A percentile compares a stretch with the other conserved stretches of the same genome.
Evolutionary conservation across 352 stramenopile genomes (phyloP).

Genomic region (Peronospora farinosa): DNA sequence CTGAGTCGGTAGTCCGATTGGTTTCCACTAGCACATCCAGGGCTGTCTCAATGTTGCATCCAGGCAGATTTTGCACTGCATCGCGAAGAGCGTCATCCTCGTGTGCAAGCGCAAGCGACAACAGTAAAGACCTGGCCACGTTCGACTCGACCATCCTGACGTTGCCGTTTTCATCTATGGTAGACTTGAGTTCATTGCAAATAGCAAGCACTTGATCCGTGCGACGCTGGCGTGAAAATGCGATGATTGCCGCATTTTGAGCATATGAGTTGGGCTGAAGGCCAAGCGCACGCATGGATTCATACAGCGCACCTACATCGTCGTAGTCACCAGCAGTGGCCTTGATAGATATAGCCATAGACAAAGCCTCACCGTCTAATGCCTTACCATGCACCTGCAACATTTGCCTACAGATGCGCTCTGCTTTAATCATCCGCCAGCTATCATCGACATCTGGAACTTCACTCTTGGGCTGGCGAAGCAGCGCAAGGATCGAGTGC

Average conservation of each 20-base stretch:
- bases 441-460: slow-evolving; percentile 2
- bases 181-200: slow-evolving; percentile 36
- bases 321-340: slow-evolving; percentile 62
- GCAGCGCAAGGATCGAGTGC: slow-evolving; percentile 40
- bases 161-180: slow-evolving; percentile 8
- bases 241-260: slow-evolving; percentile 63
- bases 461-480: slow-evolving; percentile 34
- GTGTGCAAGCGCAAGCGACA: slow-evolving; percentile 56
- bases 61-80: slow-evolving; percentile 38
- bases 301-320: slow-evolving; percentile 67
- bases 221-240: slow-evolving; percentile 53
- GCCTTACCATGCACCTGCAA: slow-evolving; percentile 41
- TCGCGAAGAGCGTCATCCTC: slow-evolving; percentile 38
- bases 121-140: slow-evolving; percentile 52
- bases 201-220: slow-evolving; percentile 56
- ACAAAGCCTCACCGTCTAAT: slow-evolving; percentile 63
- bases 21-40: slow-evolving; percentile 33
- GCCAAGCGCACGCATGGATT: slow-evolving; percentile 56
- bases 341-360: slow-evolving; percentile 75
- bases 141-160: slow-evolving; percentile 30
- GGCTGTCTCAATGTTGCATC: slow-evolving; percentile 35
- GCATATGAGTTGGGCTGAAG: slow-evolving; percentile 71
- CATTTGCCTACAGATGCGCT: slow-evolving; percentile 64
- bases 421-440: slow-evolving; percentile 43
- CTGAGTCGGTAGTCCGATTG: slow-evolving; percentile 35